Evolutionary conservation across 352 stramenopile genomes (phyloP).

Genomic region (Globisporangium echinulatum): DNA sequence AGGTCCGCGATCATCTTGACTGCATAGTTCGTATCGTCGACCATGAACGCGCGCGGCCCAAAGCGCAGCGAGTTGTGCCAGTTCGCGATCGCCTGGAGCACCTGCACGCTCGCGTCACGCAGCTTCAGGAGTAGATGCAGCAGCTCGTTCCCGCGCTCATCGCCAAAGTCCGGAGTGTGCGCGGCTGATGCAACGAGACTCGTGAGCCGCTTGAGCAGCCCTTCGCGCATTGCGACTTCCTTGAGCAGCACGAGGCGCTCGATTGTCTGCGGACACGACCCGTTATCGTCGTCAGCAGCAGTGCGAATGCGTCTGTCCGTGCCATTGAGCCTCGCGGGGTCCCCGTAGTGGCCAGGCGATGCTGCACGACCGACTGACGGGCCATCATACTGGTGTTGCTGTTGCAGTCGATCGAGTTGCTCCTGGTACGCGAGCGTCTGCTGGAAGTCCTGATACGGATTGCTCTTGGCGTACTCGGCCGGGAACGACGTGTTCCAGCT

Average conservation of each 20-base stretch:
- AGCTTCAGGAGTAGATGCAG: conserved; percentile 62
- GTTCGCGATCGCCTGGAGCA: conserved; percentile 43
- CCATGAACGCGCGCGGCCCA: conserved; percentile 30
- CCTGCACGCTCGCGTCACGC: conserved; percentile 44
- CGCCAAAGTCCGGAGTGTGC: conserved; percentile 22
- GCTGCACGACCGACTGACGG: conserved; percentile 7
- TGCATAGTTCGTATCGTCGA: conserved; percentile 58
- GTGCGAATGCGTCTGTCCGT: neutral
- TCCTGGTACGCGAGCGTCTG: conserved; percentile 59
- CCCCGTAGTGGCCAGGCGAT: neutral
- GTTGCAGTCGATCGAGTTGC: conserved; percentile 24
- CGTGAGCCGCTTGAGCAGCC: conserved; percentile 45
- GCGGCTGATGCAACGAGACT: conserved; percentile 21
- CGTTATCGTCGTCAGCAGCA: neutral
- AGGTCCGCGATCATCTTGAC: conserved; percentile 71
- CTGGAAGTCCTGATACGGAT: conserved; percentile 34
- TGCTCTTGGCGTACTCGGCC: conserved; percentile 42
- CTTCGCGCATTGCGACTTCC: conserved; percentile 52
- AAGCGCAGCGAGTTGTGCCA: conserved; percentile 37
- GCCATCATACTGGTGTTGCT: conserved; percentile 3
- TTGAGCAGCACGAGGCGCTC: conserved; percentile 46
- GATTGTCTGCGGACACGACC: conserved; percentile 5
- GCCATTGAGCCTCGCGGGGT: neutral
- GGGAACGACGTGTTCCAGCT: conserved; percentile 68
- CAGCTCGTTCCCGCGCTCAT: conserved; percentile 43